phyloP scores from a whole-genome alignment of 768 basidiomycete species.

The Asterophora parasitica region DNA sequence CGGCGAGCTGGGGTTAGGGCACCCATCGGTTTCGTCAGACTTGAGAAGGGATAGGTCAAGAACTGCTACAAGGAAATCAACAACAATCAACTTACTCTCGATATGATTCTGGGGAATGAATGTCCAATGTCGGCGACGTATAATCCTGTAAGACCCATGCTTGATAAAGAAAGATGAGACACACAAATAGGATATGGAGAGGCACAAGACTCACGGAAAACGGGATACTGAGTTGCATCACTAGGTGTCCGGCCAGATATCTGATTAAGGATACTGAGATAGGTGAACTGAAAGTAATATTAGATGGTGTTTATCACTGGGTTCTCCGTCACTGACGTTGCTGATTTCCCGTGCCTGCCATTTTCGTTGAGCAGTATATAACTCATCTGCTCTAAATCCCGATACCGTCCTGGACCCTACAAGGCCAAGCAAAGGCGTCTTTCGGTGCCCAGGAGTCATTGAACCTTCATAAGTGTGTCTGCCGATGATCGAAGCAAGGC shows the following conservation, averaged over 20 bases:
- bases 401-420: slow-evolving; percentile 47
- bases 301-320: slow-evolving; percentile 1
- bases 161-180: slow-evolving; percentile 22
- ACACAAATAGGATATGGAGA: neutral
- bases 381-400: slow-evolving; percentile 52
- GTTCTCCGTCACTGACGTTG: slow-evolving; percentile 51
- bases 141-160: slow-evolving; percentile 92
- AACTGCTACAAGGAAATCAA: neutral
- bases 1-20: slow-evolving; percentile 71
- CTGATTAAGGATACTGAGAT: slow-evolving; percentile 86
- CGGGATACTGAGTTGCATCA: slow-evolving; percentile 92
- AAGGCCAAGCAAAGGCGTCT: slow-evolving; percentile 51
- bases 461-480: slow-evolving; percentile 36
- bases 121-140: slow-evolving; percentile 60
- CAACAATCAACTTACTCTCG: slow-evolving; percentile 55
- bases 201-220: slow-evolving; percentile 60
- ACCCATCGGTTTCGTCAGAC: slow-evolving; percentile 87
- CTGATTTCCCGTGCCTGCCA: slow-evolving; percentile 93
- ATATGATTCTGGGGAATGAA: slow-evolving; percentile 56
- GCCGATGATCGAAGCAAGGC: slow-evolving; percentile 44
- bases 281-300: slow-evolving; percentile 61
- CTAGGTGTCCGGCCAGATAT: slow-evolving; percentile 90
- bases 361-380: slow-evolving; percentile 66
- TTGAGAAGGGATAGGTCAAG: slow-evolving; percentile 22
- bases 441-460: slow-evolving; percentile 46